Evolutionary conservation across 202 grass and related monocot species (phyloP), one percentile per base, ranked within the genome.

Genomic region (Bolboschoenoplectus hybrid): DNA sequence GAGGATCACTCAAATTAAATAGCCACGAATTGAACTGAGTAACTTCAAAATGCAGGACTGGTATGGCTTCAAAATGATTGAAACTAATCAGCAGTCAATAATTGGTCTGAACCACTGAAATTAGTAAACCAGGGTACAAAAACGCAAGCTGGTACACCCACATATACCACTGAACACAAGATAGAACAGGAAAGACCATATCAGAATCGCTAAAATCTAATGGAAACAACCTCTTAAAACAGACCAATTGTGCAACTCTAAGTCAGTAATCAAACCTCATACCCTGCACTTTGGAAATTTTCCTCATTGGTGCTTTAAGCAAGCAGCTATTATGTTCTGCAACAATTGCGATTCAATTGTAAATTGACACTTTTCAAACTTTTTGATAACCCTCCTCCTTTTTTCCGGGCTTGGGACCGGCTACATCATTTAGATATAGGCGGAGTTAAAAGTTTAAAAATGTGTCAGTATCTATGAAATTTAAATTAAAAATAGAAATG

Each of bases 351-450:
- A 44, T 44, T 44, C 51, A 53, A 53, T 53, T 53, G 51, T 53
- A 9, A 53, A 53, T 53, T 9, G 51, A 53, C 10, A 53, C 5
- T 12, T 61, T n/a, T 61, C 57, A 66, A 66, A 66, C 10, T 4
- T 68, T 68, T 68, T 68, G 34, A 35, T 13, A 68, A 68, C 10
- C 65, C 65, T 68, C 65, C 35, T 68, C 65, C 35, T 68, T 68
- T 68, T 68, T 4, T 68, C 35, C 10, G 36, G 65, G 65, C 34
- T 41, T 68, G 35, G 35, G 35, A 68, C 14, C 39, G 1, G 39
- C 67, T 70, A n/a, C 13, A 44, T 16, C 35, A 70, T 43, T 67
- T 43, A 43, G 67, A 70, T 44, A 43, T 8, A 44, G 67, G 13
- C 10, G 5, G 5, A 70, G 13, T 44, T 8, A 20, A 73, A 73